These are phyloP conservation scores for Pyrrhoderma lamaoense DNA, from an alignment of 1,284 basidiomycete genomes.

Conservation along the genomic window DNA sequence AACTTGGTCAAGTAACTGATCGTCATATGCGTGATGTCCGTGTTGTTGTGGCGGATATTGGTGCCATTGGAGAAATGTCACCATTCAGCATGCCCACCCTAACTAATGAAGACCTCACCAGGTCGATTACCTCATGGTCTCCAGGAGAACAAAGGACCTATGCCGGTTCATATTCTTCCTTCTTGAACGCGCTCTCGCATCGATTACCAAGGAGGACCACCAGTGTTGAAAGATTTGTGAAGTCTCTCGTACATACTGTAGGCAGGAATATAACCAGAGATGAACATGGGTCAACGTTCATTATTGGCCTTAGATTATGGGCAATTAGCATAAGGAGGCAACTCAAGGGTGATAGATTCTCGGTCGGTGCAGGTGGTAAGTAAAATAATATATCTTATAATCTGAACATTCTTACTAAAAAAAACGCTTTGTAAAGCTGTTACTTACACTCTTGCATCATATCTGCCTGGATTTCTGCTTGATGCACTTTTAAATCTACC, in stretches of 20 bases:
- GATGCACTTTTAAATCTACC: conserved; percentile 61
- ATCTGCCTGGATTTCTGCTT: conserved; percentile 58
- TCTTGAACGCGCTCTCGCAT: conserved; percentile 43
- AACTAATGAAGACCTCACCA: conserved; percentile 33
- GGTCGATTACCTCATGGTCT: conserved; percentile 57
- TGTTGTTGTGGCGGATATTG: conserved; percentile 61
- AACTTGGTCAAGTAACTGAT: conserved; percentile 43
- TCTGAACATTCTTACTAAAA: neutral
- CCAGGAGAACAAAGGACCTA: conserved; percentile 63
- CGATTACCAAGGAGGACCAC: conserved; percentile 41
- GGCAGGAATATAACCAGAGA: conserved; percentile 44
- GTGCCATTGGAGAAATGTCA: conserved; percentile 37
- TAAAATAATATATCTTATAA: conserved; percentile 3
- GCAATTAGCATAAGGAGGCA: conserved; percentile 35
- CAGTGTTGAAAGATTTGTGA: conserved; percentile 50
- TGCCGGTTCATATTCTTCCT: conserved; percentile 44
- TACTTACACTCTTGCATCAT: conserved; percentile 44
- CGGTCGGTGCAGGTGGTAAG: conserved; percentile 69
- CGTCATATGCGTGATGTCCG: conserved; percentile 56
- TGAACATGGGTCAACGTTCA: conserved; percentile 31
- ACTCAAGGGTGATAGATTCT: conserved; percentile 55
- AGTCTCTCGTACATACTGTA: conserved; percentile 42
- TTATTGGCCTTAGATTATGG: conserved; percentile 38
- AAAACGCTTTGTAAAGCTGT: neutral
- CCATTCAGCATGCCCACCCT: conserved; percentile 25